These are phyloP conservation scores for Nakazawaea populi DNA, from an alignment of 805 yeast species.

Conservation along the genomic window DNA sequence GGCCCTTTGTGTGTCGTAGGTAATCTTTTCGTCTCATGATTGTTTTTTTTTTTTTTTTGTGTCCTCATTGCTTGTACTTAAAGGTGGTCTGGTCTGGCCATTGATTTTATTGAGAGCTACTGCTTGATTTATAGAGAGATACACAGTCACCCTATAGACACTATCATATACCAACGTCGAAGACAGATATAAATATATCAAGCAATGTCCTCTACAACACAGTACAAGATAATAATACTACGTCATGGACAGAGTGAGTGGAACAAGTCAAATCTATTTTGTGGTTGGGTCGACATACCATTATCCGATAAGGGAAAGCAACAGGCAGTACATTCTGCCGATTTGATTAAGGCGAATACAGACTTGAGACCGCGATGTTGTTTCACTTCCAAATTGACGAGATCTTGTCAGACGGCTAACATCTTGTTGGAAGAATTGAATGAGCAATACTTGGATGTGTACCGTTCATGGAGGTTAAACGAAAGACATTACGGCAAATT, in stretches of 20 bases:
- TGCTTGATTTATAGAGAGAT: too few species aligned
- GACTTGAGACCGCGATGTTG: constrained; percentile 48
- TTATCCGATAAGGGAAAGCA: constrained; percentile 60
- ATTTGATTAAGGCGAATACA: constrained; percentile 43
- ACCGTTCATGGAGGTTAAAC: constrained; percentile 62
- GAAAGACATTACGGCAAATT: constrained; percentile 53
- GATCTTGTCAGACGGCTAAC: constrained; percentile 73
- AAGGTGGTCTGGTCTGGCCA: too few species aligned
- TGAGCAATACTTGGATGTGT: constrained; percentile 40
- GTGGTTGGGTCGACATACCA: constrained; percentile 82
- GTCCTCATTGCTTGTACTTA: too few species aligned
- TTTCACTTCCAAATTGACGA: constrained; percentile 64
- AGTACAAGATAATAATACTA: constrained; percentile 43
- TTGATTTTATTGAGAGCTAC: too few species aligned
- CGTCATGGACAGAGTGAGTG: constrained; percentile 84
- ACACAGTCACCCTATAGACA: not conserved
- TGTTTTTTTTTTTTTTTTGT: too few species aligned
- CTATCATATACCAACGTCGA: not conserved
- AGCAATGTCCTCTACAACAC: too few species aligned
- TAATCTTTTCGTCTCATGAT: too few species aligned
- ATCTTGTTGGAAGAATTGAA: constrained; percentile 55
- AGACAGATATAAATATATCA: too few species aligned
- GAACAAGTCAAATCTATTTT: constrained; percentile 69
- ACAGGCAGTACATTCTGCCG: constrained; percentile 66
- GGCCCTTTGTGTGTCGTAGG: too few species aligned